These are phyloP conservation scores for Salvia hispanica DNA, from an alignment of 257 asterid genomes.

Conservation along the genomic window DNA sequence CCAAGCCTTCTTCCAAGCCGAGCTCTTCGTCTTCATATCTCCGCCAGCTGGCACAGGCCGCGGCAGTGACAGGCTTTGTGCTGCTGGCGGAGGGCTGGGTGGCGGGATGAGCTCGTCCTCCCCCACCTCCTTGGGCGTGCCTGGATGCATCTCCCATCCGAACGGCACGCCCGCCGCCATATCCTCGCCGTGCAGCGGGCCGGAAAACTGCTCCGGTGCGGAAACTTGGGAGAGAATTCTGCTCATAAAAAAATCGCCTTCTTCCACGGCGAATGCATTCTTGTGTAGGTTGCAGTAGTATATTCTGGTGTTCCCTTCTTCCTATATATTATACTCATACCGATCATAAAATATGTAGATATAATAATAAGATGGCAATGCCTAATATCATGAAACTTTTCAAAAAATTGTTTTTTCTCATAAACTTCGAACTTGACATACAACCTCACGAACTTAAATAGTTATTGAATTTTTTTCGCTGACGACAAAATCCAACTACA, in stretches of 20 bases:
- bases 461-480: too few species aligned
- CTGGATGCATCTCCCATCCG: slow-evolving; percentile 51
- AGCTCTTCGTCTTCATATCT: slow-evolving; percentile 18
- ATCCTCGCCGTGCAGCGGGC: slow-evolving; percentile 25
- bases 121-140: slow-evolving; percentile 40
- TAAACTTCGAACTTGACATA: too few species aligned
- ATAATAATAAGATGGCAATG: too few species aligned
- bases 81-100: slow-evolving; percentile 52
- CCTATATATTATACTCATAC: slow-evolving; percentile 30
- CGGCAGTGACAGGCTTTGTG: slow-evolving; percentile 39
- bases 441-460: too few species aligned
- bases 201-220: slow-evolving; percentile 44
- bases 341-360: background rate
- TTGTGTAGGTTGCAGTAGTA: slow-evolving; percentile 54
- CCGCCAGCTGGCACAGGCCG: slow-evolving; percentile 19
- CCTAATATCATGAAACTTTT: too few species aligned
- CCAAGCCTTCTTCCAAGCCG: slow-evolving; percentile 37
- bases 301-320: slow-evolving; percentile 47
- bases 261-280: slow-evolving; percentile 47
- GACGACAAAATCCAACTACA: too few species aligned
- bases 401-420: too few species aligned
- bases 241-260: slow-evolving; percentile 39
- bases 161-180: slow-evolving; percentile 40
- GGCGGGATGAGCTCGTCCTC: slow-evolving; percentile 44
- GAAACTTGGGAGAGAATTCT: slow-evolving; percentile 49